phyloP scores from a whole-genome alignment of 306 rosid species.

The Vigna mungo region DNA sequence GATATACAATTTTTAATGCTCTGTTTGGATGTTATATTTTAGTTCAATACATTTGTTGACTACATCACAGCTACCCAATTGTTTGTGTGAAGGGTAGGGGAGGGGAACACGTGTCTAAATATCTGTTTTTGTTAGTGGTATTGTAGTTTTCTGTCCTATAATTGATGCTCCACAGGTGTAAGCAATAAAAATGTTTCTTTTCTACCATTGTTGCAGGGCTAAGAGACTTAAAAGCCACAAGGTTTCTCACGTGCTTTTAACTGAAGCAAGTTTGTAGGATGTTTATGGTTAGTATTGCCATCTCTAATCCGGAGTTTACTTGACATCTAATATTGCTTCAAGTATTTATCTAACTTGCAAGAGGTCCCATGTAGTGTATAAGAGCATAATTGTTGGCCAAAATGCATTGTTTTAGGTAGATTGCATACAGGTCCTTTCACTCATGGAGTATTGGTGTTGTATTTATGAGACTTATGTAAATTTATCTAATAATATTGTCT shows the following conservation, averaged over 20 bases:
- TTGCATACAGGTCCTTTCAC: neutral
- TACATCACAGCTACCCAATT: neutral
- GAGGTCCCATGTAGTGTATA: neutral
- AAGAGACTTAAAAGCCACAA: conserved; percentile 23
- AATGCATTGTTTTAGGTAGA: neutral
- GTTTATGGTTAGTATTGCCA: conserved; percentile 8
- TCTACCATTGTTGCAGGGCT: conserved; percentile 50
- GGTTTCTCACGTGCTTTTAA: neutral
- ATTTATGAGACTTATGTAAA: neutral
- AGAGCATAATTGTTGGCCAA: neutral
- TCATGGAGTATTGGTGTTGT: neutral
- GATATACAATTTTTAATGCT: neutral
- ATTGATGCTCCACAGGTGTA: neutral
- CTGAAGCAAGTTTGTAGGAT: neutral
- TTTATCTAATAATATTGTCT: neutral
- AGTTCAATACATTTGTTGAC: neutral
- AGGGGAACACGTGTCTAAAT: neutral
- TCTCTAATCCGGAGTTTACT: conserved; percentile 11
- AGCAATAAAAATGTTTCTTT: neutral
- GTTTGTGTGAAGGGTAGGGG: neutral
- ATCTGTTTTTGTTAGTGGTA: neutral
- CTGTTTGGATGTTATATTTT: neutral
- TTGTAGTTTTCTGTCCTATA: neutral
- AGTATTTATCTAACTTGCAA: neutral
- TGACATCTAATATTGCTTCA: neutral